Conservation (phyloP, 2,329 filamentous ascomycete genomes). For the Ophiostoma tasmaniense region DNA sequence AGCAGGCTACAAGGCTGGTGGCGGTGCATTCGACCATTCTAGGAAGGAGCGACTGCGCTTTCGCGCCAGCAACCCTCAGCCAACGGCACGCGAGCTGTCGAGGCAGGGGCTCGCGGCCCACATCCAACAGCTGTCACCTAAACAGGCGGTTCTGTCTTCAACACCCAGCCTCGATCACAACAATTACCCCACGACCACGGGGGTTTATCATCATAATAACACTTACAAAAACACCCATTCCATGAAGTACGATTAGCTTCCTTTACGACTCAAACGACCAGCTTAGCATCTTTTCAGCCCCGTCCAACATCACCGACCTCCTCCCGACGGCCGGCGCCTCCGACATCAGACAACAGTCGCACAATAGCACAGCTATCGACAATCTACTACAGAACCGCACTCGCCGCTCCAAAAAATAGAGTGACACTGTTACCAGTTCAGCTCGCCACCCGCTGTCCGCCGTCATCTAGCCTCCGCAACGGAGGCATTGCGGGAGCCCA, state of each 20-base stretch:
- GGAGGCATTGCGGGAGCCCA: not conserved
- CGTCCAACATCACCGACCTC: not conserved
- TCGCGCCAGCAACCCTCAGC: not conserved
- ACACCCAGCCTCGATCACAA: not conserved
- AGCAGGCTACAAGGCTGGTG: slow-evolving; percentile 6
- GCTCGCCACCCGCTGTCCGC: not conserved
- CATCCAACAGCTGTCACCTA: not conserved
- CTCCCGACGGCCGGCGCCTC: not conserved
- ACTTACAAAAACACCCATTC: not conserved
- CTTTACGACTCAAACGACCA: not conserved
- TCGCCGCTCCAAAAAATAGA: not conserved
- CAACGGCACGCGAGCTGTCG: not conserved
- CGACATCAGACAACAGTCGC: not conserved
- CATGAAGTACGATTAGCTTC: not conserved
- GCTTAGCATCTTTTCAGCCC: not conserved
- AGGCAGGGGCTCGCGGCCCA: not conserved
- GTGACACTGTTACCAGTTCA: not conserved
- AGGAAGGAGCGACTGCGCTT: not conserved
- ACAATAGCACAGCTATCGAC: not conserved
- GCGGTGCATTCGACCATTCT: not conserved
- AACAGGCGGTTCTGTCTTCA: not conserved
- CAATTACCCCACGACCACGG: not conserved
- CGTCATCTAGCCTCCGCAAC: not conserved
- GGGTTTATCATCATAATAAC: not conserved
- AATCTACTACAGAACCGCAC: not conserved